Percentiles rank a stretch among this genome's conserved stretches.
Evolutionary conservation across 202 grass and related monocot species (phyloP).

Genomic region (Setaria viridis): DNA sequence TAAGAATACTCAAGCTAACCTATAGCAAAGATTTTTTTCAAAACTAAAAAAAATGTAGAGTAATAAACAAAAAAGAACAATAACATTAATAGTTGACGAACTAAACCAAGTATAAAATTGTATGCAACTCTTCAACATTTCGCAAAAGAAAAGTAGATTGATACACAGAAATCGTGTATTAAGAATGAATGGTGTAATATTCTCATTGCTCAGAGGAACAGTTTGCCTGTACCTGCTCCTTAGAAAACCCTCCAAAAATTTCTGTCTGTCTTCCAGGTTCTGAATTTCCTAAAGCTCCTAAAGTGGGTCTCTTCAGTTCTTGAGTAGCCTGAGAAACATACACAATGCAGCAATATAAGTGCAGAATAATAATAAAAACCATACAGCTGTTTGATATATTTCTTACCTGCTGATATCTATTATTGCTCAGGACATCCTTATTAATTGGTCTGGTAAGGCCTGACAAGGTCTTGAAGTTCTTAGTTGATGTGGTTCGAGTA

Average conservation of each 20-base stretch:
- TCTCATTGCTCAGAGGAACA: conserved; percentile 10
- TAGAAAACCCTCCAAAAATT: conserved; percentile 42
- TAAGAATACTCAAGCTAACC: not conserved
- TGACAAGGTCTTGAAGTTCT: conserved; percentile 22
- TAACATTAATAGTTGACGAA: not conserved
- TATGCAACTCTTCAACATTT: conserved; percentile 15
- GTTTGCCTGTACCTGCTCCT: conserved; percentile 51
- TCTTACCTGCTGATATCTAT: conserved; percentile 46
- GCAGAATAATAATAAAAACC: not conserved
- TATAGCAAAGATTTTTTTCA: conserved; percentile 10
- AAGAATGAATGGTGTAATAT: conserved; percentile 1
- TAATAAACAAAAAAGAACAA: not conserved
- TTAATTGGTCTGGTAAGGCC: conserved; percentile 31
- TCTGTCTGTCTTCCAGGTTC: conserved; percentile 48
- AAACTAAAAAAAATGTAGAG: not conserved
- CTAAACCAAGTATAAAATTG: not conserved
- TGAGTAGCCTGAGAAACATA: conserved; percentile 51
- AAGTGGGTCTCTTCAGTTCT: conserved; percentile 57
- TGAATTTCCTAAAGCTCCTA: conserved; percentile 64
- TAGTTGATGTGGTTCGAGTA: conserved; percentile 26
- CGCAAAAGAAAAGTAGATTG: conserved; percentile 17
- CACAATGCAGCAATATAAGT: conserved; percentile 29
- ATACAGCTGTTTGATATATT: conserved; percentile 21
- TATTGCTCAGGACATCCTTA: conserved; percentile 49
- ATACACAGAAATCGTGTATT: conserved; percentile 30